These are phyloP conservation scores for Heritiera littoralis DNA, from an alignment of 345 rosid genomes.

Conservation along the genomic window DNA sequence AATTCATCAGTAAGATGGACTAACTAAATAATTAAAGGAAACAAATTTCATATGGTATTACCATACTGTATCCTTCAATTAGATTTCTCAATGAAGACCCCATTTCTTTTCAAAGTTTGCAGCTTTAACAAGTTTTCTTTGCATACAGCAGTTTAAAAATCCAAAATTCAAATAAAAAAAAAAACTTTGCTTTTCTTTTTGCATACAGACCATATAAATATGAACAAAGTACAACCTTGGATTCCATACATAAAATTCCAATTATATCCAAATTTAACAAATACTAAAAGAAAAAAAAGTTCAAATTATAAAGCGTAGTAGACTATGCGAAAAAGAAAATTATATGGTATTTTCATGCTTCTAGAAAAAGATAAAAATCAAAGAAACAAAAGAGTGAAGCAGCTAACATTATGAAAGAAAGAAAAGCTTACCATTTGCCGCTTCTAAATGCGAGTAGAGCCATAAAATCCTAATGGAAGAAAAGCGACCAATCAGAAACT, in stretches of 20 bases:
- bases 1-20: conserved; percentile 1
- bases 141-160: conserved; percentile 1
- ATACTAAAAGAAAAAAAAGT: conserved; percentile 8
- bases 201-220: background rate
- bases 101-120: background rate
- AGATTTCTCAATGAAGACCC: background rate
- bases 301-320: background rate
- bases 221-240: background rate
- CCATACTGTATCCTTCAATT: background rate
- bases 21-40: background rate
- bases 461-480: conserved; percentile 14
- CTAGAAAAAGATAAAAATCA: background rate
- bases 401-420: background rate
- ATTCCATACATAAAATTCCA: background rate
- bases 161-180: conserved; percentile 3
- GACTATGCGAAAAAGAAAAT: background rate
- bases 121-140: conserved; percentile 14
- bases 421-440: conserved; percentile 37
- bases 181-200: background rate
- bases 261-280: background rate
- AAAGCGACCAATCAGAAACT: background rate
- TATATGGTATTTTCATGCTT: background rate
- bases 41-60: background rate
- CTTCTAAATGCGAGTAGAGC: conserved; percentile 28
- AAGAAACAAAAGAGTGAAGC: background rate